Conservation (phyloP, 1,139 yeast species). For the Hansenula sp. region DNA sequence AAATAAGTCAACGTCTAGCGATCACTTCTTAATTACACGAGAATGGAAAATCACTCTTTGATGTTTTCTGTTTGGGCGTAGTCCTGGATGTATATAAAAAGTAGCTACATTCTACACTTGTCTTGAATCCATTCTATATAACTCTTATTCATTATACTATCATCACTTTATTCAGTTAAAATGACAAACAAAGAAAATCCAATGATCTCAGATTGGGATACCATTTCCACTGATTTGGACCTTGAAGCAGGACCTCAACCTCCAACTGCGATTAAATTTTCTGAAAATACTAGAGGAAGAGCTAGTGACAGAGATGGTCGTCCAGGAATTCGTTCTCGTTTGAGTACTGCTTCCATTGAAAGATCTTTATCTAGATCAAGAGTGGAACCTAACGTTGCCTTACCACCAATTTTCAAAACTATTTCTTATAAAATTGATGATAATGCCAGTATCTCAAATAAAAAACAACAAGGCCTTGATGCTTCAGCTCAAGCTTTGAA, state of each 20-base stretch:
- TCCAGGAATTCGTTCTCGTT: not conserved
- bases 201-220: slow-evolving; percentile 1
- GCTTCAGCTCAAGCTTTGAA: slow-evolving; percentile 6
- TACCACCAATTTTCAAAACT: slow-evolving; percentile 36
- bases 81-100: too few species aligned
- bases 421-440: slow-evolving; percentile 35
- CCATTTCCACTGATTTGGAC: slow-evolving; percentile 1
- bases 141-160: too few species aligned
- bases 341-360: slow-evolving; percentile 8
- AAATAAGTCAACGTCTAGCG: too few species aligned
- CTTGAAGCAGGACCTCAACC: not conserved
- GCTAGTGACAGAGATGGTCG: not conserved
- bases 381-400: slow-evolving; percentile 27
- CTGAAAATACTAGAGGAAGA: not conserved
- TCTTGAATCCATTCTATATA: too few species aligned
- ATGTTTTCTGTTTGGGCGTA: too few species aligned
- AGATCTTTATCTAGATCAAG: slow-evolving; percentile 14
- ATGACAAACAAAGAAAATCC: not conserved
- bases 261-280: not conserved
- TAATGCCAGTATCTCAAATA: slow-evolving; percentile 30
- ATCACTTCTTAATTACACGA: too few species aligned
- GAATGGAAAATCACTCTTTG: too few species aligned
- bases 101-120: too few species aligned
- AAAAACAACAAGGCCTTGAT: slow-evolving; percentile 25
- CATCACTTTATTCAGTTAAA: not conserved